Base-by-base conservation (phyloP, 2,329 filamentous ascomycete species). In the Ascosphaera aggregata region DNA sequence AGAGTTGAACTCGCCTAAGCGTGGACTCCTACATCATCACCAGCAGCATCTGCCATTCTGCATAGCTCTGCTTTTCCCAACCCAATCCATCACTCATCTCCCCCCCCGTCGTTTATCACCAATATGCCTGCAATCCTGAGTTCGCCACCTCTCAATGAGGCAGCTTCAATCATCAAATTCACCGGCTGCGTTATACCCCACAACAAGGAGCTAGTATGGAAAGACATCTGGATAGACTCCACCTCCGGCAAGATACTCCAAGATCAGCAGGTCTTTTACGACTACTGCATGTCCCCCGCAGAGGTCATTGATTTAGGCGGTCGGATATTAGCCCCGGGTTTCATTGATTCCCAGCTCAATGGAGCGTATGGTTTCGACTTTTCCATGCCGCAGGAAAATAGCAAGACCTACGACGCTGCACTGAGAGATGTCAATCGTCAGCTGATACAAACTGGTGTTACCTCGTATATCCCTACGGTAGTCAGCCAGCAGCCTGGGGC, bases 321-420 rank as follows among this genome's bases (percentile, higher is more conserved):
- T 42, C 80, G 80, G 48, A 86, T 93, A 46, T 55, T 94, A 16
- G 73, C 79, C 0, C 82, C 85, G 0, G 85, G 85, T 18, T 67
- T 94, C 51, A 89, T 94, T 48, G 85, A 94, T 47, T 77, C 78
- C 39, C 85, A 94, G 57, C 73, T 94, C 47, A 94, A 94, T 51
- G 85, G 85, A 37, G 84, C 80, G 8, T 86, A 84, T 50, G 84
- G 84, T 41, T 91, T 93, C 63, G 86, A 93, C 61, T 93, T 91
- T 55, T 89, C 81, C 1, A 64, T 82, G 8, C 71, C 79, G n/a
- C 71, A 69, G 57, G 59, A 64, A 20, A 64, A 68, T 39, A 35
- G 34, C n/a, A 35, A 18, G 34, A 35, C n/a, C 5, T 93, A 91
- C 49, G 69, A 70, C 42, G 76, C 80, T 54, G 73, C 71, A n/a